phyloP scores from a whole-genome alignment of 2,329 filamentous ascomycete genomes.

The Trichoderma harzianum region DNA sequence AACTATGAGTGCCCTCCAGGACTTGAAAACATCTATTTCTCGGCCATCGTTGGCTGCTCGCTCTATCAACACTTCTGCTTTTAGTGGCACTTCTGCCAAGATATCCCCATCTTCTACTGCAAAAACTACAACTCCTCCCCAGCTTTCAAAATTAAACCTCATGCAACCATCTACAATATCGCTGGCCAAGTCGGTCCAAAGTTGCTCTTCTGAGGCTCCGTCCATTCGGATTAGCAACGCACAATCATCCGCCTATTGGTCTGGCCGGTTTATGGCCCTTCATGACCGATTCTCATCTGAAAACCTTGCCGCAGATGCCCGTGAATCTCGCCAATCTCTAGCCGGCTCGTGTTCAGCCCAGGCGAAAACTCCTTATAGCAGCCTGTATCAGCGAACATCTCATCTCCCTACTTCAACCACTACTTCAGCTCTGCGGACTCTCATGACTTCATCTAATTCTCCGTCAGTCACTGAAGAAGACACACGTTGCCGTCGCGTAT shows the following conservation, averaged over 20 bases:
- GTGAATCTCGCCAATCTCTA: not conserved
- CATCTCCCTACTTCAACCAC: slow-evolving; percentile 33
- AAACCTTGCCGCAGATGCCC: slow-evolving; percentile 22
- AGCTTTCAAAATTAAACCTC: slow-evolving; percentile 22
- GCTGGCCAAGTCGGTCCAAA: slow-evolving; percentile 19
- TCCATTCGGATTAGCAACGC: slow-evolving; percentile 37
- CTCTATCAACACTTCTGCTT: slow-evolving; percentile 18
- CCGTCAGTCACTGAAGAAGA: slow-evolving; percentile 37
- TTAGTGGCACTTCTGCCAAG: slow-evolving; percentile 21
- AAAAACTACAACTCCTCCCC: slow-evolving; percentile 13
- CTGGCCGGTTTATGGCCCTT: slow-evolving; percentile 56
- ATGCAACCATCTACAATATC: slow-evolving; percentile 23
- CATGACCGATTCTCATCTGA: slow-evolving; percentile 45
- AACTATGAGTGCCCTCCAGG: slow-evolving; percentile 45
- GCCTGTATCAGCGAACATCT: slow-evolving; percentile 19
- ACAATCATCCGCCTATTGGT: slow-evolving; percentile 56
- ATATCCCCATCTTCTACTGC: slow-evolving; percentile 25
- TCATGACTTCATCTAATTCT: slow-evolving; percentile 22
- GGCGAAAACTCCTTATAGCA: slow-evolving; percentile 21
- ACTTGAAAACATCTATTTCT: slow-evolving; percentile 44
- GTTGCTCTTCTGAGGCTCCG: slow-evolving; percentile 22
- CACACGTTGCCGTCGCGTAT: slow-evolving; percentile 42
- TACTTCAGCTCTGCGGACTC: slow-evolving; percentile 30
- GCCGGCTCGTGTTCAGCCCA: not conserved
- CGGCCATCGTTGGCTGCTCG: slow-evolving; percentile 28